Percentiles rank a stretch among this genome's conserved stretches.
Conservation (phyloP, 345 rosid genomes). For the Toxicodendron radicans region DNA sequence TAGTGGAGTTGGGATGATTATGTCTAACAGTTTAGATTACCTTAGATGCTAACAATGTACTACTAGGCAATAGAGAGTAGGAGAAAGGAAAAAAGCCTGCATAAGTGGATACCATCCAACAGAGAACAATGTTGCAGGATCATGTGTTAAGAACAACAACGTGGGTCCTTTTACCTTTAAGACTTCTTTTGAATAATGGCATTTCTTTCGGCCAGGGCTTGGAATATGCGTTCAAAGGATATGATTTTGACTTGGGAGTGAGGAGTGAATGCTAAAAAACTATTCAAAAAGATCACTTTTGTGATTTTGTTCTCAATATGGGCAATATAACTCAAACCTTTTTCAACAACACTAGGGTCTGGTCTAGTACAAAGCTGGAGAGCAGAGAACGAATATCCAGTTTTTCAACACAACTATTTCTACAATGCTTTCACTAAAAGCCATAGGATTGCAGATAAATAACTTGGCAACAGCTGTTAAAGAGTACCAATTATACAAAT, state of each 20-base stretch:
- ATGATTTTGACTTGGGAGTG: constrained; percentile 15
- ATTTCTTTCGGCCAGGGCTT: constrained; percentile 28
- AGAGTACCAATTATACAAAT: neutral
- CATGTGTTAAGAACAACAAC: neutral
- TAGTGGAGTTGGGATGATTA: no score
- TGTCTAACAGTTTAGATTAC: no score
- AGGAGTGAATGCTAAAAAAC: neutral
- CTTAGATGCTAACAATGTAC: no score
- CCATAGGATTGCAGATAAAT: neutral
- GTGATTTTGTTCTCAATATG: constrained; percentile 5
- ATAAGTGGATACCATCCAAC: no score
- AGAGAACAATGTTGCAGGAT: neutral
- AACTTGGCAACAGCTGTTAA: neutral
- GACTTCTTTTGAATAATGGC: neutral
- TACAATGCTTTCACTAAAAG: no score
- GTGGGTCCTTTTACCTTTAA: neutral
- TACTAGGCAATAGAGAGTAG: no score
- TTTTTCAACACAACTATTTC: constrained; percentile 7
- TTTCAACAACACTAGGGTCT: neutral
- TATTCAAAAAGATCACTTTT: neutral
- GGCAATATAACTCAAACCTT: neutral
- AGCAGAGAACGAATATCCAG: neutral
- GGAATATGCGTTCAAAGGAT: neutral
- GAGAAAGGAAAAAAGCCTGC: no score
- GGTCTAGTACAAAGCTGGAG: constrained; percentile 6